Evolutionary conservation across 768 basidiomycete genomes (phyloP), one percentile per base, ranked within the genome.

Genomic region (Bullera alba): DNA sequence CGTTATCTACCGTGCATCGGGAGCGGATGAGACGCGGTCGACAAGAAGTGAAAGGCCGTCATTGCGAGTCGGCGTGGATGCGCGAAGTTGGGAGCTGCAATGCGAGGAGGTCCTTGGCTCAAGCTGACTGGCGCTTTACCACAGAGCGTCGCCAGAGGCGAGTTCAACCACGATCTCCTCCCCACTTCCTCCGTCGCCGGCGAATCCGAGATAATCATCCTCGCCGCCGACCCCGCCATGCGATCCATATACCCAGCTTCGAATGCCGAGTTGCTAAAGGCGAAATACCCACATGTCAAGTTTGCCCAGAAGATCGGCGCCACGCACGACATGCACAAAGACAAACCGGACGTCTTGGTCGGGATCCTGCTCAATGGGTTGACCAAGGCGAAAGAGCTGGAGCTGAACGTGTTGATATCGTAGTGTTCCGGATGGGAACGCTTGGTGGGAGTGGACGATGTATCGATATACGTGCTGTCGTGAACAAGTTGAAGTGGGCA

Each of bases 241-340:
- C n/a, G 27, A 0, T 43, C 46, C 14, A 48, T 57, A 35, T 57
- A 57, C 37, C 51, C 56, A 2, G 22, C 44, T 14, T 22, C 22
- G 10, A 49, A 53, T 32, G 47, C 48, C 27, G 21, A 34, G 22
- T 32, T 48, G 23, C 39, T 57, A 17, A 43, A 52, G 28, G 32
- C 41, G 27, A 23, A 38, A 7, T 44, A 53, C 27, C 51, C 56
- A 8, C 46, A 57, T 26, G 51, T 57, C 48, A 57, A 50, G 19
- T 50, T 53, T 29, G 51, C 41, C 1, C 25, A 30, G 37, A 42
- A 23, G 6, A 27, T n/a, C 28, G 48, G 48, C 3, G 56, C 47
- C 1, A 50, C 56, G 28, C 56, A 57, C 39, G 56, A 57, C 42
- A 53, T 52, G 51, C 56, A 57, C 51, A 57, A 57, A 34, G 47